Base-by-base conservation (phyloP, 331 rosid species). In the Spiraea crenata region DNA sequence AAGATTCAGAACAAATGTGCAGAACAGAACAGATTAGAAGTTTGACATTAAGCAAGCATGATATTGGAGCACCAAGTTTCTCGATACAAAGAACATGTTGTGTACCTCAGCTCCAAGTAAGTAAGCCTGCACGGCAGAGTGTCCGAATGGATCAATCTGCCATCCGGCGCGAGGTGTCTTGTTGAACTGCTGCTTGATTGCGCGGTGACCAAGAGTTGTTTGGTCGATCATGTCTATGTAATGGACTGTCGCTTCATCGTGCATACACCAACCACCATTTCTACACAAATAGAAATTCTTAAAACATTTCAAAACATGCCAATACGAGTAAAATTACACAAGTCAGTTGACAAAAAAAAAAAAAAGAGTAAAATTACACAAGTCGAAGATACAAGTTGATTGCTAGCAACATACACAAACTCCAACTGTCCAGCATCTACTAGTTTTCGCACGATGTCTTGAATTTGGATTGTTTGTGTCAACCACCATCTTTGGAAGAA, bases 251-350 rank as follows among this genome's bases (percentile, higher is more conserved):
- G 98, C 98, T 82, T 93, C 98, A 74, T 93, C 98, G 19, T 93
- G 98, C 98, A 93, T 93, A 39, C 96, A 88, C 98, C 98, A 93
- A 38, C 97, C 98, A 5, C 97, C 98, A 75, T 93, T 93, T 76
- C 98, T 93, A 69, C 76, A 74, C 13, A 10, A 45, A 14, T 1
- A 68, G 6, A 60, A 57, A 38, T 38, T 35, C 25, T 55, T 55
- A 3, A 39, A 40, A 57, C 44, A 3, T 51, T 16, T 37, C 0
- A n/a, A 56, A 31, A 42, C 58, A 76, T 60, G 71, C 72, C 52
- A 69, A 60, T 45, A 63, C 38, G 38, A 16, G 73, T 39, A 45
- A 37, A 11, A 17, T 2, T 4, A 10, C 19, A 2, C 38, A 41
- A 20, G 61, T 51, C 49, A n/a, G n/a, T n/a, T n/a, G n/a, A n/a